These are phyloP conservation scores for Handroanthus guayacan DNA, from an alignment of 257 asterid genomes.

Conservation along the genomic window DNA sequence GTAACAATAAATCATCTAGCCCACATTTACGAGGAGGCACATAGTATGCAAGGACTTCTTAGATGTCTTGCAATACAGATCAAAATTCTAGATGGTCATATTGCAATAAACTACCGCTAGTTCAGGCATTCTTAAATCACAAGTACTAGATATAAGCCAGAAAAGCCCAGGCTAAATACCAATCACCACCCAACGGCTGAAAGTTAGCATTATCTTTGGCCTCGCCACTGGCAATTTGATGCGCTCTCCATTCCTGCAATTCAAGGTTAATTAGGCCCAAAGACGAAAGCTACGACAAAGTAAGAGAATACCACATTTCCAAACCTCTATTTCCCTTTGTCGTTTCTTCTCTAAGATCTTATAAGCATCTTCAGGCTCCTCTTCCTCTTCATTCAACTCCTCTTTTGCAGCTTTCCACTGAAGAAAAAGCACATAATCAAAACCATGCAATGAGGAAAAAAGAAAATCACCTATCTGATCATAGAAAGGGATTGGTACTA, in stretches of 20 bases:
- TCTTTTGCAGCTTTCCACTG: constrained; percentile 99
- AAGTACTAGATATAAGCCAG: constrained; percentile 25
- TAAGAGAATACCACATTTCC: constrained; percentile 22
- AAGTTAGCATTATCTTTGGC: constrained; percentile 93
- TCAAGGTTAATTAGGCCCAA: constrained; percentile 13
- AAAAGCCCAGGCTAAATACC: constrained; percentile 57
- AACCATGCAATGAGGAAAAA: constrained; percentile 10
- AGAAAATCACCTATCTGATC: neutral
- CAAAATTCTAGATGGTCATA: neutral
- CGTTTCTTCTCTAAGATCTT: constrained; percentile 85
- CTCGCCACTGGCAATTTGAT: constrained; percentile 91
- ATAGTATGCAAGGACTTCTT: constrained; percentile 11
- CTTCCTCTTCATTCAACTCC: constrained; percentile 87
- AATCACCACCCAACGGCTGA: constrained; percentile 98
- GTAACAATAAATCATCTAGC: neutral
- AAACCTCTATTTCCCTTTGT: constrained; percentile 90
- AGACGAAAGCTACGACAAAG: neutral
- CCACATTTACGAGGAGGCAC: neutral
- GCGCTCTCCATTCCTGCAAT: constrained; percentile 89
- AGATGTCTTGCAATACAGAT: constrained; percentile 2
- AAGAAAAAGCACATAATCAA: constrained; percentile 6
- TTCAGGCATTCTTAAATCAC: neutral
- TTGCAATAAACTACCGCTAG: neutral
- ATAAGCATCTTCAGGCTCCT: constrained; percentile 77
- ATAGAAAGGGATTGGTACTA: constrained; percentile 22